These are phyloP conservation scores for Lippia alba DNA, from an alignment of 305 asterid genomes.

Conservation along the genomic window DNA sequence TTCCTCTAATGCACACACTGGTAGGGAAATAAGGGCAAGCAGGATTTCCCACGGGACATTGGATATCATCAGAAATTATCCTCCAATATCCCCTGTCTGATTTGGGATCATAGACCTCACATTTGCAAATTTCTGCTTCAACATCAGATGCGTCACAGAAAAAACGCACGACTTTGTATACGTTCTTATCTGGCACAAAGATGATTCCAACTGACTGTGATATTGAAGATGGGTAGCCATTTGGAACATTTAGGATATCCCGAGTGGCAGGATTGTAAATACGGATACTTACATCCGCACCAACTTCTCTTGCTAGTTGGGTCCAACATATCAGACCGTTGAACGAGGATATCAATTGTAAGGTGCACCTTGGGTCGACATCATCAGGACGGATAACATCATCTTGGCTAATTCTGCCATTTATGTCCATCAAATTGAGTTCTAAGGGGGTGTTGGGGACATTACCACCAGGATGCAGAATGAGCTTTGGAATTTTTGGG, in stretches of 20 bases:
- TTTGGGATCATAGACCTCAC: conserved; percentile 24
- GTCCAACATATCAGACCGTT: conserved; percentile 33
- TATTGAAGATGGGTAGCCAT: conserved; percentile 15
- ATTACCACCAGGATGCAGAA: conserved; percentile 13
- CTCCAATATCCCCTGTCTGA: conserved; percentile 17
- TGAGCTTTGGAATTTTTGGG: conserved; percentile 2
- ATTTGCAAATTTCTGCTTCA: conserved; percentile 1
- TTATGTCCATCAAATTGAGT: conserved; percentile 23
- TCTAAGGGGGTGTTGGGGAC: neutral
- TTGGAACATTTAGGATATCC: conserved; percentile 10
- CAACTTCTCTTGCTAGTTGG: neutral
- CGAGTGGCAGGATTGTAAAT: conserved; percentile 35
- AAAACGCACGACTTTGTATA: conserved; percentile 26
- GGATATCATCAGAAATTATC: neutral
- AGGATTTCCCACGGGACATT: conserved; percentile 19
- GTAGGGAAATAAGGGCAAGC: conserved; percentile 20
- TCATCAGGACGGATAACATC: conserved; percentile 23
- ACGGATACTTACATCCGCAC: conserved; percentile 16
- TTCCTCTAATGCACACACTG: conserved; percentile 28
- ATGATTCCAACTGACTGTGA: conserved; percentile 18
- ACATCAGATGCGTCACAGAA: conserved; percentile 3
- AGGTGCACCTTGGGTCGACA: neutral
- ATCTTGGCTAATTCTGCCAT: conserved; percentile 2
- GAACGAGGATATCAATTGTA: conserved; percentile 24
- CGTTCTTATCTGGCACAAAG: conserved; percentile 8